phyloP scores from a whole-genome alignment of 1,284 basidiomycete species.

The Sporisorium exsertum region DNA sequence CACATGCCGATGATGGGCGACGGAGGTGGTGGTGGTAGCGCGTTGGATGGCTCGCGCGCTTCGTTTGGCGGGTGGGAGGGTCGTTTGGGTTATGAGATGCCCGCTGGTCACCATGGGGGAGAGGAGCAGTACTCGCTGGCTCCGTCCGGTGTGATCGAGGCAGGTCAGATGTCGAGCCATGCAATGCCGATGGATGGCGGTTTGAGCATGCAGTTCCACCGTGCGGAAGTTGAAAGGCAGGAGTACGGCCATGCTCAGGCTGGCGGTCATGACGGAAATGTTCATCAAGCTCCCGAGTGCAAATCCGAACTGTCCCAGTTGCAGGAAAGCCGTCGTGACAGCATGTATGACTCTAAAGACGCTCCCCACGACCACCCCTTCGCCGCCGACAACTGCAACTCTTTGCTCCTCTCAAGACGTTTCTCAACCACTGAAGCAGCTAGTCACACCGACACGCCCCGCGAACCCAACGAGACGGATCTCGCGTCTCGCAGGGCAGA shows the following conservation, averaged over 20 bases:
- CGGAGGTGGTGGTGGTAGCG: background rate
- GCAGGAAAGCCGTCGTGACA: constrained; percentile 1
- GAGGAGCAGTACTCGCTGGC: constrained; percentile 13
- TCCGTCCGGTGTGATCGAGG: constrained; percentile 1
- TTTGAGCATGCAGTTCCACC: constrained; percentile 14
- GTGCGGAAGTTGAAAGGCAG: constrained; percentile 8
- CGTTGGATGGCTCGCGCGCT: constrained; percentile 2
- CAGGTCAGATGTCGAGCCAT: background rate
- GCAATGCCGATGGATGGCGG: constrained; percentile 7
- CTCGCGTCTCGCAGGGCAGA: background rate
- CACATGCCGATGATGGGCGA: constrained; percentile 12
- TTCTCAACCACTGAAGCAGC: constrained; percentile 14
- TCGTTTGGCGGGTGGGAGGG: constrained; percentile 20
- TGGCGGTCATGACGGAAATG: background rate
- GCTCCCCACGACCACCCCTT: background rate
- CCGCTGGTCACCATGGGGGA: constrained; percentile 1
- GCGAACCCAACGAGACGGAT: background rate
- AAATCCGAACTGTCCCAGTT: background rate
- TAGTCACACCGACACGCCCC: background rate
- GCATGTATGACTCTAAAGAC: background rate
- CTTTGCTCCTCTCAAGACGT: constrained; percentile 14
- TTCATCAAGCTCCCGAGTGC: background rate
- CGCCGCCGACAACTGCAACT: background rate
- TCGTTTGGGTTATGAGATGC: constrained; percentile 15
- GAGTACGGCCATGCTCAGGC: constrained; percentile 11